phyloP scores from a whole-genome alignment of 208 protist species.

The Trypanosoma avium region DNA sequence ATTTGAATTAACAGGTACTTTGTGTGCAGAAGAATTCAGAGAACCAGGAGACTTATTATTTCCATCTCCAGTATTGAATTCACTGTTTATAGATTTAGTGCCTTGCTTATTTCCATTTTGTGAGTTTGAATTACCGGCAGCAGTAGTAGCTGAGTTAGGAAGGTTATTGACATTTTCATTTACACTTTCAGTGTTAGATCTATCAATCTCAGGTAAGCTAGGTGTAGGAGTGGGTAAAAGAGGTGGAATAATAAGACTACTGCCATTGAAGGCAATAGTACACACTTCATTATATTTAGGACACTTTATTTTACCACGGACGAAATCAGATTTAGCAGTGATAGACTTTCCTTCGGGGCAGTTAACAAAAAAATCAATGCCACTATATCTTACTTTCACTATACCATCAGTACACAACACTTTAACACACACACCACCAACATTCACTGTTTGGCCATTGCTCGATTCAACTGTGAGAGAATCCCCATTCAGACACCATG shows the following conservation, averaged over 20 bases:
- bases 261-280: slow-evolving; percentile 1
- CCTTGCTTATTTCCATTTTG: no score
- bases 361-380: not conserved
- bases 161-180: not conserved
- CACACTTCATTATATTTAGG: slow-evolving; percentile 24
- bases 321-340: not conserved
- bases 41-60: no score
- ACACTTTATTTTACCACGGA: slow-evolving; percentile 2
- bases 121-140: no score
- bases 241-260: not conserved
- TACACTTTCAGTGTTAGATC: not conserved
- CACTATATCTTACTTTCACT: slow-evolving; percentile 4
- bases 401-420: slow-evolving; percentile 15
- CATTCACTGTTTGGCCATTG: not conserved
- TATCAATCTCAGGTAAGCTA: not conserved
- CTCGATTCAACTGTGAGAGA: not conserved
- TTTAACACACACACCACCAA: slow-evolving; percentile 24
- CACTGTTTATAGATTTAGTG: no score
- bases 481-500: slow-evolving; percentile 5
- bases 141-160: no score
- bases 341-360: slow-evolving; percentile 7
- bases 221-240: no score
- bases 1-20: no score
- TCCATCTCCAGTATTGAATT: no score
- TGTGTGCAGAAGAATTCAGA: no score